phyloP scores from a whole-genome alignment of 805 yeast species.

The Ogataea nitratoaversa region DNA sequence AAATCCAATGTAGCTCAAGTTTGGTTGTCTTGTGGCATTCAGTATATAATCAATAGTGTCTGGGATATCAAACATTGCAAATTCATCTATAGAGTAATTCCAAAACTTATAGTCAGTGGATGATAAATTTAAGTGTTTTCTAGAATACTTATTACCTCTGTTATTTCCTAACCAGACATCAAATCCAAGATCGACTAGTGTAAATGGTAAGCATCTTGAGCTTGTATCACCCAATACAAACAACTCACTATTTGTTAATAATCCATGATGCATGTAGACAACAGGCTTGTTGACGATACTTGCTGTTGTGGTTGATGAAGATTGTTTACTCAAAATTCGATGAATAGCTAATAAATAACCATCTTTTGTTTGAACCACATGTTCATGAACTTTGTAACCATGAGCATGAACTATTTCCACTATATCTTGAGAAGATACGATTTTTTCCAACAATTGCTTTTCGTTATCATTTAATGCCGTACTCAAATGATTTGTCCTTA shows the following conservation, averaged over 20 bases:
- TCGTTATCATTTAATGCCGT: slow-evolving; percentile 1
- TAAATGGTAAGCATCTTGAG: slow-evolving; percentile 59
- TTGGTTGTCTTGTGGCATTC: slow-evolving; percentile 37
- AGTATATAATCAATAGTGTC: slow-evolving; percentile 73
- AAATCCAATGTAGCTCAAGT: slow-evolving; percentile 76
- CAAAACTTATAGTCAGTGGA: slow-evolving; percentile 55
- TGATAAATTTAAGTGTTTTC: slow-evolving; percentile 56
- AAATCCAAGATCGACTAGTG: slow-evolving; percentile 72
- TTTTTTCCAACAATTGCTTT: slow-evolving; percentile 10
- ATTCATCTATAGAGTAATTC: slow-evolving; percentile 89
- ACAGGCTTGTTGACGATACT: slow-evolving; percentile 29
- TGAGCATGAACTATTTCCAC: slow-evolving; percentile 32
- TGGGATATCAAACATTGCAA: slow-evolving; percentile 88
- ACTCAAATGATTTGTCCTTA: too few relatives aligned
- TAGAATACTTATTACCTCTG: slow-evolving; percentile 86
- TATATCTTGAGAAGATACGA: slow-evolving; percentile 27
- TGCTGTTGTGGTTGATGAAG: slow-evolving; percentile 4
- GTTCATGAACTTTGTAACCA: slow-evolving; percentile 73
- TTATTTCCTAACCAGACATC: slow-evolving; percentile 96
- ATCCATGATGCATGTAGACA: slow-evolving; percentile 85
- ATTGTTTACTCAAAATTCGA: slow-evolving; percentile 40
- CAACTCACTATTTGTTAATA: slow-evolving; percentile 79
- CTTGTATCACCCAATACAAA: slow-evolving; percentile 42
- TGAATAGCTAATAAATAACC: slow-evolving; percentile 77
- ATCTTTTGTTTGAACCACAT: slow-evolving; percentile 72